Percentiles rank a stretch among this genome's conserved stretches.
phyloP scores from a whole-genome alignment of 2,329 filamentous ascomycete genomes.

The Aureobasidium sp. region DNA sequence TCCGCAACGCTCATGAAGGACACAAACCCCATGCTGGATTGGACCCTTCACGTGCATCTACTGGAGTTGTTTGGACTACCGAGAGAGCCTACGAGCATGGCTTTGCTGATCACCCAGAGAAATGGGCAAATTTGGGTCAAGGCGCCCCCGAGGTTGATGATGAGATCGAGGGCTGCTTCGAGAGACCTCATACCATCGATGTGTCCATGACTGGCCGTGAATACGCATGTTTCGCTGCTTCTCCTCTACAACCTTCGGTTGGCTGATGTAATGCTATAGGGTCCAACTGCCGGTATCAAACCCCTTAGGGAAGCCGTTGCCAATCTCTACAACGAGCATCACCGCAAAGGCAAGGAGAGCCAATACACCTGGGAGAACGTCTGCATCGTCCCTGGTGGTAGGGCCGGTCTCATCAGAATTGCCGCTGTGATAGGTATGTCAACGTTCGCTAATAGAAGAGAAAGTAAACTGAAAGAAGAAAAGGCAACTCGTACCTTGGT shows the following conservation, averaged over 20 bases:
- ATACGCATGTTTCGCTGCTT: conserved; percentile 44
- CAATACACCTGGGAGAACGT: conserved; percentile 98
- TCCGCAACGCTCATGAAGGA: conserved; percentile 82
- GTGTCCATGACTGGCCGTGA: conserved; percentile 72
- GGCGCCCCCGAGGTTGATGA: conserved; percentile 83
- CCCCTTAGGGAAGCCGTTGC: conserved; percentile 82
- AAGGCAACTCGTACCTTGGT: conserved; percentile 64
- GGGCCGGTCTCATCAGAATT: conserved; percentile 88
- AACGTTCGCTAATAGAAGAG: too few species aligned
- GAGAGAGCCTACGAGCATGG: conserved; percentile 84
- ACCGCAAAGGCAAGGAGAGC: conserved; percentile 76
- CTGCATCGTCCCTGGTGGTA: conserved; percentile 86
- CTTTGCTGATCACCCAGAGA: conserved; percentile 67
- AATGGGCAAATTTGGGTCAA: conserved; percentile 91
- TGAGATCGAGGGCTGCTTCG: conserved; percentile 82
- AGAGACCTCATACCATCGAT: conserved; percentile 69
- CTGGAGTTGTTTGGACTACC: conserved; percentile 89
- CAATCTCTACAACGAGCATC: conserved; percentile 85
- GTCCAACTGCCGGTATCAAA: conserved; percentile 89
- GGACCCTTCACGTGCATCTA: conserved; percentile 78
- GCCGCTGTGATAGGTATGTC: conserved; percentile 62
- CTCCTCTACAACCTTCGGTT: too few species aligned
- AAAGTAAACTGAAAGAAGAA: too few species aligned
- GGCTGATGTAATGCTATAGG: conserved; percentile 1
- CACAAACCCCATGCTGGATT: conserved; percentile 84